A percentile compares a stretch with the other conserved stretches of the same genome.
Evolutionary conservation across 371 early-diverging fungal species (phyloP).

Genomic region (Mortierella sp.): DNA sequence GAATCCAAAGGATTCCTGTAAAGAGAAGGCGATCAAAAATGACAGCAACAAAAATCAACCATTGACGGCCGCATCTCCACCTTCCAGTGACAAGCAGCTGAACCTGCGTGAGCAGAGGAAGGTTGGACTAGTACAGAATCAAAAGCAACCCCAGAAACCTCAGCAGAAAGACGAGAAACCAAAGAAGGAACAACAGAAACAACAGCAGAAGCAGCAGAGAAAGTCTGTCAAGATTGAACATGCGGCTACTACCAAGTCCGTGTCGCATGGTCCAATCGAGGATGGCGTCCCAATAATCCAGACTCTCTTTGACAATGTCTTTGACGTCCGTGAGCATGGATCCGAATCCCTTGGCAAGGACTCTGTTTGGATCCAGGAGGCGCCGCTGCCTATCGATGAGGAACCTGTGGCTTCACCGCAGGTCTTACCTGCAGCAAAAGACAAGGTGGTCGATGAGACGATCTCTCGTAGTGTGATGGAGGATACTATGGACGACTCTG

Average conservation of each 20-base stretch:
- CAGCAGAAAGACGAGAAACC: no score
- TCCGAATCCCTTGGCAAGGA: neutral
- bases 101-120: neutral
- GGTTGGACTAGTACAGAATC: neutral
- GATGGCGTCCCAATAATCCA: constrained; percentile 3
- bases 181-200: neutral
- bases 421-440: no score
- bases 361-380: neutral
- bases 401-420: no score
- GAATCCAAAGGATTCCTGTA: no score
- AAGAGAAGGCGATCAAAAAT: neutral
- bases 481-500: no score
- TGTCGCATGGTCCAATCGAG: neutral
- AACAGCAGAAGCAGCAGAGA: neutral
- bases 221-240: neutral
- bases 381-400: neutral
- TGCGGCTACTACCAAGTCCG: neutral
- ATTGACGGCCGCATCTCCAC: no score
- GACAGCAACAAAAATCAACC: neutral
- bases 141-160: neutral
- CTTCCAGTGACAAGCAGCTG: neutral
- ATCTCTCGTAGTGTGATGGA: no score
- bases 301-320: constrained; percentile 6
- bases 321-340: neutral
- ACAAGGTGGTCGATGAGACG: no score